phyloP scores from a whole-genome alignment of 306 rosid genomes.

The Chamaecrista fasciculata region DNA sequence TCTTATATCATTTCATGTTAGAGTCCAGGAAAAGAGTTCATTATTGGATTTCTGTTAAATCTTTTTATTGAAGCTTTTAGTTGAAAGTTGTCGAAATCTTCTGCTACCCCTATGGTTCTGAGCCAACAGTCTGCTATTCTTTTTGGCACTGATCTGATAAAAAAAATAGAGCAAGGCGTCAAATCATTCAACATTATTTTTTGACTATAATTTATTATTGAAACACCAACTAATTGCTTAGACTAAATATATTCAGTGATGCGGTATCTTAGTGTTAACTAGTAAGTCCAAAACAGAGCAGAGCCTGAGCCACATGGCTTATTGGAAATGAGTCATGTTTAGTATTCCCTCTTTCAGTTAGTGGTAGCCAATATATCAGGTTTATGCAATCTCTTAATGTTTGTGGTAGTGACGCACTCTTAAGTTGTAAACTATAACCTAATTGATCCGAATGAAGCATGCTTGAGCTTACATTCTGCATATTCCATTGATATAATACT shows the following conservation, averaged over 20 bases:
- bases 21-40: constrained; percentile 1
- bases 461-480: background rate
- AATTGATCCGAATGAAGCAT: background rate
- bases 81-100: constrained; percentile 5
- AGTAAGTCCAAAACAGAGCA: constrained; percentile 12
- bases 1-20: constrained; percentile 9
- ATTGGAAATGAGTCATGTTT: background rate
- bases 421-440: constrained; percentile 6
- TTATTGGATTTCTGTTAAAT: background rate
- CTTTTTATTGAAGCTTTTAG: background rate
- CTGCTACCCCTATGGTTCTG: background rate
- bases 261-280: constrained; percentile 1
- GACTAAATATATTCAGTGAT: constrained; percentile 8
- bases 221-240: background rate
- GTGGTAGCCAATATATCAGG: background rate
- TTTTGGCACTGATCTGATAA: background rate
- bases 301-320: constrained; percentile 14
- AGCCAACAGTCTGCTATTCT: background rate
- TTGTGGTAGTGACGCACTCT: background rate
- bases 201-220: background rate
- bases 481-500: background rate
- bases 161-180: constrained; percentile 3
- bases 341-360: background rate
- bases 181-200: background rate
- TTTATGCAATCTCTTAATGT: constrained; percentile 6